A percentile compares a stretch with the other conserved stretches of the same genome.
These are phyloP conservation scores for Neurospora terricola DNA, from an alignment of 495 filamentous ascomycete species.

Conservation along the genomic window DNA sequence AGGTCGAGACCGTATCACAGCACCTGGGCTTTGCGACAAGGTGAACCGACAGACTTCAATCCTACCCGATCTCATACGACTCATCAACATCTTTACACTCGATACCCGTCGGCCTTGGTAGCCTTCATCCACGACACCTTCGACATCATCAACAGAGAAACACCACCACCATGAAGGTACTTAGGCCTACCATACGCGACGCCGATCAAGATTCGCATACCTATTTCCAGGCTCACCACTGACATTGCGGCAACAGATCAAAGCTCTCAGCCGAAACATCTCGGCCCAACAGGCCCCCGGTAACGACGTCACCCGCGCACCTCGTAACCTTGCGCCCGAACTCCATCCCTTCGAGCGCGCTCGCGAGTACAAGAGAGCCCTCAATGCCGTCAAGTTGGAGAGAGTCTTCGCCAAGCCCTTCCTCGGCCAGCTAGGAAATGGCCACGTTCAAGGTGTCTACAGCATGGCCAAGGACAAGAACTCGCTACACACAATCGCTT, in stretches of 20 bases:
- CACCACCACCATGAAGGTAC: constrained; percentile 35
- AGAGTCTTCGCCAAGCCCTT: constrained; percentile 95
- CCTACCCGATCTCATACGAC: not conserved
- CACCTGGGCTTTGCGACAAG: not conserved
- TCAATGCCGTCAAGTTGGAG: constrained; percentile 86
- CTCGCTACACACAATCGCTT: constrained; percentile 61
- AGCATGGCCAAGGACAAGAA: constrained; percentile 58
- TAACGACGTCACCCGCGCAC: constrained; percentile 43
- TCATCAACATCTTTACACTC: not conserved
- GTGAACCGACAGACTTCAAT: not conserved
- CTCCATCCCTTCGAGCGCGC: constrained; percentile 93
- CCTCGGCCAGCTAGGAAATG: constrained; percentile 72
- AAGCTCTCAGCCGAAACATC: constrained; percentile 73
- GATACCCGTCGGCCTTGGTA: not conserved
- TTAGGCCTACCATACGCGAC: not conserved
- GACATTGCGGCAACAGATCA: constrained; percentile 49
- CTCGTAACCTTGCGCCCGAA: constrained; percentile 81
- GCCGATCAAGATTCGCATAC: not conserved
- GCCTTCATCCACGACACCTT: not conserved
- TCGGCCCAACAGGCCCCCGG: constrained; percentile 73
- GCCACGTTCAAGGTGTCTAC: constrained; percentile 91
- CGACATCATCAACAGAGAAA: not conserved
- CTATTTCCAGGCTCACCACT: not conserved
- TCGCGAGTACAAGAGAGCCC: constrained; percentile 59
- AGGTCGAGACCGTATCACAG: not conserved